Evolutionary conservation across 345 rosid genomes (phyloP).

Genomic region (Salix udensis): DNA sequence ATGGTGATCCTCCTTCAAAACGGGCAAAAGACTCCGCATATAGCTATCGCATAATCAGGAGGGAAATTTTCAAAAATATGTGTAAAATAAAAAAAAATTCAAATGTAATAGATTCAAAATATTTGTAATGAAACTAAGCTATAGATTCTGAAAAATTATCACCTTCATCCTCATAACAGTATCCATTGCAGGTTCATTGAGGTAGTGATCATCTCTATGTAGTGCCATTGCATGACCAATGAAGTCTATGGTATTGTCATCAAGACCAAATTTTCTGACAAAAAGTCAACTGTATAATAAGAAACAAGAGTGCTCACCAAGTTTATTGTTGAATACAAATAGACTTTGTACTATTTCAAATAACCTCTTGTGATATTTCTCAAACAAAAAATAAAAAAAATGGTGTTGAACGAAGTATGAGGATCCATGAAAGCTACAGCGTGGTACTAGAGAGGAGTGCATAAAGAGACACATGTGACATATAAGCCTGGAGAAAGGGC

Average conservation of each 20-base stretch:
- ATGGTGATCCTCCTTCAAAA: slow-evolving; percentile 96
- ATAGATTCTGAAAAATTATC: not conserved
- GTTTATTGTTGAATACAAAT: not conserved
- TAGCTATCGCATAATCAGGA: slow-evolving; percentile 44
- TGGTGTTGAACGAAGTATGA: not conserved
- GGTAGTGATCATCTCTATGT: slow-evolving; percentile 78
- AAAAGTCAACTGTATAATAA: slow-evolving; percentile 2
- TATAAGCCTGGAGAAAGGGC: slow-evolving; percentile 20
- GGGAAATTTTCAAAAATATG: not conserved
- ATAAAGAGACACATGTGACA: not conserved
- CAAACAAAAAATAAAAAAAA: not conserved
- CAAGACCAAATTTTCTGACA: slow-evolving; percentile 83
- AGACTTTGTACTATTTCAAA: not conserved
- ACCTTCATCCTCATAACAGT: slow-evolving; percentile 98
- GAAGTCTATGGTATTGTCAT: slow-evolving; percentile 80
- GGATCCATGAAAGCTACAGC: not conserved
- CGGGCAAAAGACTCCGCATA: slow-evolving; percentile 93
- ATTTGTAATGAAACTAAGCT: not conserved
- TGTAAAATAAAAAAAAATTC: slow-evolving; percentile 12
- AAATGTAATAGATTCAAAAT: not conserved
- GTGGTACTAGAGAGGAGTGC: not conserved
- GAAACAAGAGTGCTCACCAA: not conserved
- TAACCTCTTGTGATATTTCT: not conserved
- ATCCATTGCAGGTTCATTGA: slow-evolving; percentile 85
- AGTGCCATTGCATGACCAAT: slow-evolving; percentile 97